A percentile compares a stretch with the other conserved stretches of the same genome.
phyloP scores from a whole-genome alignment of 768 basidiomycete genomes.

The Serpula lacrymans region DNA sequence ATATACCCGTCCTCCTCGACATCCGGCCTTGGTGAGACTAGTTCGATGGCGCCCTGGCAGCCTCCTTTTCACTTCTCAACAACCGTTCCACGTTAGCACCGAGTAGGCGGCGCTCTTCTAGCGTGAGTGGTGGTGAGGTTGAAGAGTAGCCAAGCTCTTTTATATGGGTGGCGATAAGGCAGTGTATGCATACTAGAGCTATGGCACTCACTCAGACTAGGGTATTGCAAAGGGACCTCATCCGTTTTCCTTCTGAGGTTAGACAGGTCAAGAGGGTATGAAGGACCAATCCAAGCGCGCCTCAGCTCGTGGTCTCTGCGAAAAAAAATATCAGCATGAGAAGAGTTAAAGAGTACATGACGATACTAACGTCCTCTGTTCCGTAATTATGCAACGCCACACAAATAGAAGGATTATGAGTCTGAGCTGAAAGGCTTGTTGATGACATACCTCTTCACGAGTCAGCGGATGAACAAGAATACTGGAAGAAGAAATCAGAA shows the following conservation, averaged over 20 bases:
- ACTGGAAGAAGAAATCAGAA: slow-evolving; percentile 32
- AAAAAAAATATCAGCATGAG: not conserved
- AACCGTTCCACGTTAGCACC: slow-evolving; percentile 61
- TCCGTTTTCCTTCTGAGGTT: slow-evolving; percentile 48
- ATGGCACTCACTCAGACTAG: slow-evolving; percentile 52
- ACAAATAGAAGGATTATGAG: too few relatives aligned
- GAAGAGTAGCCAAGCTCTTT: slow-evolving; percentile 72
- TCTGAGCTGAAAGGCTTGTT: not conserved
- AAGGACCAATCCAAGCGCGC: slow-evolving; percentile 69
- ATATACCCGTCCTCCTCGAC: not conserved
- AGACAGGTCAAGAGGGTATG: slow-evolving; percentile 64
- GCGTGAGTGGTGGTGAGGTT: slow-evolving; percentile 40
- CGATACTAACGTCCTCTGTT: slow-evolving; percentile 47
- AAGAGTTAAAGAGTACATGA: not conserved
- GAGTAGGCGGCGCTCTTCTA: slow-evolving; percentile 59
- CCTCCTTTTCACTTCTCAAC: slow-evolving; percentile 60
- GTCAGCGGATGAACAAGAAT: slow-evolving; percentile 76
- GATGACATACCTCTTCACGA: slow-evolving; percentile 53
- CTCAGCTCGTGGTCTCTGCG: slow-evolving; percentile 69
- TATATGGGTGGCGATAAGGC: not conserved
- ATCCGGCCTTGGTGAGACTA: slow-evolving; percentile 7
- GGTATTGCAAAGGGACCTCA: slow-evolving; percentile 64
- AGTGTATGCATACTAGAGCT: not conserved
- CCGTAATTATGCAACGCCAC: too few relatives aligned
- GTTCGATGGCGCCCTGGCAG: slow-evolving; percentile 55